These are phyloP conservation scores for Begonia masoniana DNA, from an alignment of 306 rosid genomes.

Conservation along the genomic window DNA sequence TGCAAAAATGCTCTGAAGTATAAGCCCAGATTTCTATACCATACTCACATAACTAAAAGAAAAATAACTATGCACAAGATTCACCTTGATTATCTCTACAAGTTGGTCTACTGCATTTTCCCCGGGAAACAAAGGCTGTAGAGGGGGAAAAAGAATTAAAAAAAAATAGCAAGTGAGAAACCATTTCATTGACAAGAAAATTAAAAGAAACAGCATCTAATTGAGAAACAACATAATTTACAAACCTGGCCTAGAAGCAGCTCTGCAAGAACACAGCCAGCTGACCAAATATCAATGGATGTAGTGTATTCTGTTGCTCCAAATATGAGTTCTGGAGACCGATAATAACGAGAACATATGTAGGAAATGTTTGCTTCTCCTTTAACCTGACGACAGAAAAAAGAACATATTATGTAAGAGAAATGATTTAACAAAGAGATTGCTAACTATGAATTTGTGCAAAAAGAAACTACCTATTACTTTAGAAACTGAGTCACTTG, in stretches of 20 bases:
- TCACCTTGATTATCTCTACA: constrained; percentile 92
- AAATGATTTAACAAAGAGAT: not conserved
- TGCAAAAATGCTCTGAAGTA: constrained; percentile 17
- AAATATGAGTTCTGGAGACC: constrained; percentile 94
- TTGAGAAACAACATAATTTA: constrained; percentile 3
- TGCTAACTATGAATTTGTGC: no score
- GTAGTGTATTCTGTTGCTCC: constrained; percentile 96
- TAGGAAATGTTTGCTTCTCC: constrained; percentile 90
- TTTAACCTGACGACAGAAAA: constrained; percentile 38
- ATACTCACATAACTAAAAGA: not conserved
- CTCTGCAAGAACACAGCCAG: constrained; percentile 99
- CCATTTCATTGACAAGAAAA: not conserved
- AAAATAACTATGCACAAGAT: constrained; percentile 1
- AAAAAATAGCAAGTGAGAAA: constrained; percentile 4
- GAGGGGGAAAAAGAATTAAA: constrained; percentile 1
- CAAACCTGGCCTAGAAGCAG: constrained; percentile 91
- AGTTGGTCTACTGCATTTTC: constrained; percentile 97
- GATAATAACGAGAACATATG: constrained; percentile 93
- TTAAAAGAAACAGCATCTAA: not conserved
- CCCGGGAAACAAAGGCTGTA: constrained; percentile 90
- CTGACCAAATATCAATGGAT: constrained; percentile 91
- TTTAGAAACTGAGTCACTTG: not conserved
- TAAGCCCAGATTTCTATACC: not conserved
- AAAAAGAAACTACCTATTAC: not conserved
- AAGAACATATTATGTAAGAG: constrained; percentile 1